Evolutionary conservation across 495 filamentous ascomycete species (phyloP).

Genomic region (Penicillium chermesinum): DNA sequence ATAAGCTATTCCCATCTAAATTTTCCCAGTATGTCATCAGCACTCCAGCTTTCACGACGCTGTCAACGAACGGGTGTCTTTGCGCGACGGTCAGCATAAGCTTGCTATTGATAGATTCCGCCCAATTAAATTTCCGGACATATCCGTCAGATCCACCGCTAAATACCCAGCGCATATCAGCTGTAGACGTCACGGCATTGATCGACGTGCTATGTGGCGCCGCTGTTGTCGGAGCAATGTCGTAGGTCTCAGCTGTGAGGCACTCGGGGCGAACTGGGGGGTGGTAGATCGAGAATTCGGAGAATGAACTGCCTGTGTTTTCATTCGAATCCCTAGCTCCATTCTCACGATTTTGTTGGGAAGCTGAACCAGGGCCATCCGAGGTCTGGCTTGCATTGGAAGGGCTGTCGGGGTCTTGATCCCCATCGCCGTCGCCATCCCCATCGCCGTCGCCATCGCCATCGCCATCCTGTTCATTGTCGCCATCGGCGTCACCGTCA

Average conservation of each 20-base stretch:
- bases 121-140: constrained; percentile 92
- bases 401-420: constrained; percentile 55
- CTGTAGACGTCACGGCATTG: constrained; percentile 86
- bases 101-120: constrained; percentile 91
- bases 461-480: constrained; percentile 23
- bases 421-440: constrained; percentile 52
- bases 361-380: constrained; percentile 30
- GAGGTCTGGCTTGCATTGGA: constrained; percentile 46
- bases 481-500: constrained; percentile 50
- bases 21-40: constrained; percentile 98
- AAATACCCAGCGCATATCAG: constrained; percentile 93
- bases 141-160: constrained; percentile 92
- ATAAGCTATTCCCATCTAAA: constrained; percentile 53
- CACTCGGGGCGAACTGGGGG: constrained; percentile 75
- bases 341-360: constrained; percentile 39
- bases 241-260: constrained; percentile 78
- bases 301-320: constrained; percentile 24
- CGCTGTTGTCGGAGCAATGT: constrained; percentile 95
- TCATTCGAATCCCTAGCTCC: constrained; percentile 29
- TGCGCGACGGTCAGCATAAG: constrained; percentile 92
- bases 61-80: constrained; percentile 94
- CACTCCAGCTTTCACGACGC: constrained; percentile 88
- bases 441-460: constrained; percentile 59
- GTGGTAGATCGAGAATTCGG: constrained; percentile 41
- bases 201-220: constrained; percentile 94